Evolutionary conservation across 306 rosid genomes (phyloP).

Genomic region (Oemleria cerasiformis): DNA sequence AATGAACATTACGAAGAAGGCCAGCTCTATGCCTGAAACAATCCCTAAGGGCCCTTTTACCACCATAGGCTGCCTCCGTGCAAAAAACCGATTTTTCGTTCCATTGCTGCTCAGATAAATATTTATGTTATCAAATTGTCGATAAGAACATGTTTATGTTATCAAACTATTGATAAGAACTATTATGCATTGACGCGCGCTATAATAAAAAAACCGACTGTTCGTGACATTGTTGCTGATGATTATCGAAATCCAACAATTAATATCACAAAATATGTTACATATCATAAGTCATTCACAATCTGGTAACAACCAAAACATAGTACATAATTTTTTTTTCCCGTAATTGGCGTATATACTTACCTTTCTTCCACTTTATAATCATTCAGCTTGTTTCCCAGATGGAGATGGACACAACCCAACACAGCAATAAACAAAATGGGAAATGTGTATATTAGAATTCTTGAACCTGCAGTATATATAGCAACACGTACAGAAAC

Average conservation of each 20-base stretch:
- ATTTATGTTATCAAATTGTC: no score
- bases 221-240: background rate
- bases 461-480: conserved; percentile 34
- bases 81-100: conserved; percentile 1
- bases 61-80: conserved; percentile 50
- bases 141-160: no score
- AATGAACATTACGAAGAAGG: conserved; percentile 61
- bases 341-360: background rate
- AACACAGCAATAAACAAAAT: conserved; percentile 50
- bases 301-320: no score
- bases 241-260: background rate
- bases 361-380: conserved; percentile 26
- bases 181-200: no score
- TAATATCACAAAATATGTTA: no score
- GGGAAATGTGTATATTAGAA: conserved; percentile 55
- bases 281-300: no score
- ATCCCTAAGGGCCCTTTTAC: conserved; percentile 86
- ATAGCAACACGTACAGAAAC: background rate
- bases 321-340: background rate
- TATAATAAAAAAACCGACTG: no score
- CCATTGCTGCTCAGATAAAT: conserved; percentile 7
- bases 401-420: conserved; percentile 63
- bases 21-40: conserved; percentile 55
- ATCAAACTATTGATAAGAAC: no score
- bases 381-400: conserved; percentile 31